Conservation (phyloP, 164 flowering plant genomes). For the Protea cynaroides region DNA sequence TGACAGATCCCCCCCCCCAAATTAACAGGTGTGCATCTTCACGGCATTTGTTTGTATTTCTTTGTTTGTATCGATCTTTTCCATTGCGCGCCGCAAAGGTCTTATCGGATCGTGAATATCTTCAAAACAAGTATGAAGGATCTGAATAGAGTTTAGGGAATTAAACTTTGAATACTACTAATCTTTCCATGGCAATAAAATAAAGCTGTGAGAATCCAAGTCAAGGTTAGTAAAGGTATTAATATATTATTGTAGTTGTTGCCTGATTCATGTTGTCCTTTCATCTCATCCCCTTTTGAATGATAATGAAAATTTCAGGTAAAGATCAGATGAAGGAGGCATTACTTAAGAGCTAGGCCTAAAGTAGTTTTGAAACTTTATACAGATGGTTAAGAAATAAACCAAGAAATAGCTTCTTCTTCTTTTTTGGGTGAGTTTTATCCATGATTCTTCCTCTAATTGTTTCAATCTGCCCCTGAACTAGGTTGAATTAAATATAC, state of each 20-base stretch:
- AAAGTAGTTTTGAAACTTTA: too few relatives aligned
- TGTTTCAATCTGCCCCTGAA: neutral
- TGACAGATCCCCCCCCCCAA: too few relatives aligned
- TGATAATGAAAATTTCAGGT: neutral
- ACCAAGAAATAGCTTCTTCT: too few relatives aligned
- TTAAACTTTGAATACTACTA: neutral
- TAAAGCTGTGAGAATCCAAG: constrained; percentile 5
- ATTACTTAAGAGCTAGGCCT: neutral
- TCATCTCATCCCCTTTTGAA: neutral
- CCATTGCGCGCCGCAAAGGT: constrained; percentile 58
- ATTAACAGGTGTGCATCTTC: constrained; percentile 52
- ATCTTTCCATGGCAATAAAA: neutral
- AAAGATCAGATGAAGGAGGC: constrained; percentile 2
- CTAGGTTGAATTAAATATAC: neutral
- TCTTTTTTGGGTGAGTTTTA: too few relatives aligned
- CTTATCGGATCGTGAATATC: constrained; percentile 46
- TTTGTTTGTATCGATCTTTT: constrained; percentile 34
- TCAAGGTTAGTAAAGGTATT: constrained; percentile 4
- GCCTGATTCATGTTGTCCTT: neutral
- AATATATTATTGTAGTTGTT: neutral
- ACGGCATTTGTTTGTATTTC: constrained; percentile 30
- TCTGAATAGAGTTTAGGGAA: neutral
- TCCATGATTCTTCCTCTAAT: neutral
- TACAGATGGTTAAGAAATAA: too few relatives aligned
- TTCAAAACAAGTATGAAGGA: neutral